These are phyloP conservation scores for Capsella bursapastoris DNA, from an alignment of 345 rosid species.

Conservation along the genomic window DNA sequence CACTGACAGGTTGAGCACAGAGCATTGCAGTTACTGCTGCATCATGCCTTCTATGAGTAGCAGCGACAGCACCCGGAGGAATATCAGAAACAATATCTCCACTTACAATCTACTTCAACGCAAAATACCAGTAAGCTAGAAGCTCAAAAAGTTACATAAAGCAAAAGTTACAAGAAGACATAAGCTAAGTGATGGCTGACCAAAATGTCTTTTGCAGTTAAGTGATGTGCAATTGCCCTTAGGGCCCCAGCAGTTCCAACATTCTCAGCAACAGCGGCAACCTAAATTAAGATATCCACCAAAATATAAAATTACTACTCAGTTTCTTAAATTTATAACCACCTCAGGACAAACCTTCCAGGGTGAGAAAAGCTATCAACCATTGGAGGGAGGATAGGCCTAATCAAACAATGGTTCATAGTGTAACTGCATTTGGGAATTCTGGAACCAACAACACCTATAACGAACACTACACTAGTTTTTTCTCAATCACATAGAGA, in stretches of 20 bases:
- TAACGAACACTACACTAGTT: not conserved
- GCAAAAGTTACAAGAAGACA: slow-evolving; percentile 1
- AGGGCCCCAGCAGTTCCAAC: slow-evolving; percentile 95
- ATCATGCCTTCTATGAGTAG: slow-evolving; percentile 92
- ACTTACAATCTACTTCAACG: slow-evolving; percentile 73
- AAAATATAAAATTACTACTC: not conserved
- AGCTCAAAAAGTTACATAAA: slow-evolving; percentile 12
- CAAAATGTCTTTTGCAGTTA: slow-evolving; percentile 92
- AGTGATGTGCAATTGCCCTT: slow-evolving; percentile 83
- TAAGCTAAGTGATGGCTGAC: slow-evolving; percentile 47
- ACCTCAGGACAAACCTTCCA: slow-evolving; percentile 8
- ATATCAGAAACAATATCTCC: slow-evolving; percentile 99
- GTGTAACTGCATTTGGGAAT: slow-evolving; percentile 2
- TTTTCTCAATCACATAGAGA: not conserved
- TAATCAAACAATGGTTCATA: slow-evolving; percentile 18
- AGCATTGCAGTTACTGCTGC: slow-evolving; percentile 88
- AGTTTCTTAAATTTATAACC: slow-evolving; percentile 3
- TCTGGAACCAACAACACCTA: not conserved
- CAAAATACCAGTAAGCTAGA: slow-evolving; percentile 21
- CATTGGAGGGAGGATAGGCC: not conserved
- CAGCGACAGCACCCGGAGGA: slow-evolving; percentile 89
- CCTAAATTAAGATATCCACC: slow-evolving; percentile 49
- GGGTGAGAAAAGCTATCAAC: not conserved
- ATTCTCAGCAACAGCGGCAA: slow-evolving; percentile 91
- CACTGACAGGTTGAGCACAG: slow-evolving; percentile 82